phyloP scores from a whole-genome alignment of 208 protist genomes.

The Naegleria gruberi region DNA sequence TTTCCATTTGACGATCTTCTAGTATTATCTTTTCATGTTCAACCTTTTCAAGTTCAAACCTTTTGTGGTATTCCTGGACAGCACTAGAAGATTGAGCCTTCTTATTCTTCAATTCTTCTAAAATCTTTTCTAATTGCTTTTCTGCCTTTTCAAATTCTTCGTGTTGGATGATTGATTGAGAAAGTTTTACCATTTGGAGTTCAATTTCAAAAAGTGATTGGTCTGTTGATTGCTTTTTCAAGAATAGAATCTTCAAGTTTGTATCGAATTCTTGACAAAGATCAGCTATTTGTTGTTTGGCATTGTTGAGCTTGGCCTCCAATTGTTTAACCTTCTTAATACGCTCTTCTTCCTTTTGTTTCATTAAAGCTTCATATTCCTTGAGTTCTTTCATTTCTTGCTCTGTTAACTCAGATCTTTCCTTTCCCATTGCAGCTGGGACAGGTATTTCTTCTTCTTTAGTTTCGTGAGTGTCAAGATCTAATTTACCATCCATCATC shows the following conservation, averaged over 20 bases:
- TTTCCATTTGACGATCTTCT: constrained; percentile 1
- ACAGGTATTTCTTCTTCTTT: constrained; percentile 47
- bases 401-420: constrained; percentile 66
- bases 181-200: constrained; percentile 57
- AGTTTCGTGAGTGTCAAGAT: constrained; percentile 60
- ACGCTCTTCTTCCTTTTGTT: constrained; percentile 56
- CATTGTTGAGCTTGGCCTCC: constrained; percentile 18
- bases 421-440: constrained; percentile 61
- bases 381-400: constrained; percentile 58
- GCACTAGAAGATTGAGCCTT: not conserved
- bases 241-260: constrained; percentile 42
- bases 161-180: constrained; percentile 49
- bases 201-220: constrained; percentile 57
- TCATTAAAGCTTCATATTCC: constrained; percentile 64
- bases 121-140: not conserved
- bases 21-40: not conserved
- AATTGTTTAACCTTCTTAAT: constrained; percentile 51
- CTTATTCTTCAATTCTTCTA: not conserved
- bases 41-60: not conserved
- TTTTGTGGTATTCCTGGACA: not conserved
- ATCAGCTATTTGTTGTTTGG: constrained; percentile 1
- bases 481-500: constrained; percentile 74
- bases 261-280: constrained; percentile 45
- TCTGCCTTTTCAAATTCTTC: constrained; percentile 18
- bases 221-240: constrained; percentile 42